These are phyloP conservation scores for Cytospora piceicola DNA, from an alignment of 2,329 filamentous ascomycete genomes.

Conservation along the genomic window DNA sequence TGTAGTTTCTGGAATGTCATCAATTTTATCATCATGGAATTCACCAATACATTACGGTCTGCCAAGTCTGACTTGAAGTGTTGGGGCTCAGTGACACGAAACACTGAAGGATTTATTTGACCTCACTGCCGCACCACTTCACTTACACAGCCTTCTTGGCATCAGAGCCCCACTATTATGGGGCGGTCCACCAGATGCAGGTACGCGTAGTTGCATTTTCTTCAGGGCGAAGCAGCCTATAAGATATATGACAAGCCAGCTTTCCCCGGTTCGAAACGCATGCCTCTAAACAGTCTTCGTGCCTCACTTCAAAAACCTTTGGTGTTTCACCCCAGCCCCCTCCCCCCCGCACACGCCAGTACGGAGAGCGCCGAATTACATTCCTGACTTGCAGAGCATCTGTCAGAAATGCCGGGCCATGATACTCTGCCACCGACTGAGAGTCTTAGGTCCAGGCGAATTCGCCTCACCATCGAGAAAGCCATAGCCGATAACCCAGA, in stretches of 20 bases:
- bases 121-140: neutral
- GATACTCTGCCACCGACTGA: neutral
- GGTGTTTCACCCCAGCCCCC: too few species aligned
- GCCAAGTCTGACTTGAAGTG: too few species aligned
- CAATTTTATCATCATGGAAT: too few species aligned
- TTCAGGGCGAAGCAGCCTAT: neutral
- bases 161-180: neutral
- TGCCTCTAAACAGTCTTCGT: neutral
- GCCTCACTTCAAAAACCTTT: too few species aligned
- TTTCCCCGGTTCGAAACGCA: neutral
- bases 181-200: neutral
- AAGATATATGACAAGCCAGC: neutral
- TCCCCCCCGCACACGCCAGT: neutral
- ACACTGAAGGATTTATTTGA: neutral
- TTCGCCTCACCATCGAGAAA: constrained; percentile 2
- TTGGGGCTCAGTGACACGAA: neutral
- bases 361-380: constrained; percentile 7
- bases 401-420: constrained; percentile 13
- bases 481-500: neutral
- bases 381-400: neutral
- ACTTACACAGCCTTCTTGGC: neutral
- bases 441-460: neutral
- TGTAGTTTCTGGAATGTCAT: too few species aligned
- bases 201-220: neutral
- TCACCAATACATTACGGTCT: too few species aligned